Conservation (phyloP, 1,284 basidiomycete genomes). For the Melampsora americana region DNA sequence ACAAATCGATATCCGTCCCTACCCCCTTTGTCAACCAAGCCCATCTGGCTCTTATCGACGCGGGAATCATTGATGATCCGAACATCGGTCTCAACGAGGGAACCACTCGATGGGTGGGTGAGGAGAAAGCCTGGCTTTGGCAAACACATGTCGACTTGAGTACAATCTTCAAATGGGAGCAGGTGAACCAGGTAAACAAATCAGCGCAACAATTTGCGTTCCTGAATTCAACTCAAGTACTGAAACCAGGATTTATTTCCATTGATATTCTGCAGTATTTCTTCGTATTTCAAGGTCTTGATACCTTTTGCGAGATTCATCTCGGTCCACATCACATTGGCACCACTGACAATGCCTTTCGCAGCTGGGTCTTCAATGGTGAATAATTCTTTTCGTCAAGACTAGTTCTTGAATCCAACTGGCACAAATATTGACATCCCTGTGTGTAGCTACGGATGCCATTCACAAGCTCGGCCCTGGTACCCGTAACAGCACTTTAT, state of each 20-base stretch:
- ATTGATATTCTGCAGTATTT: constrained; percentile 20
- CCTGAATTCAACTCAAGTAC: not conserved
- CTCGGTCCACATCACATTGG: constrained; percentile 14
- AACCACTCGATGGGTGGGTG: constrained; percentile 39
- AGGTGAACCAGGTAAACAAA: constrained; percentile 22
- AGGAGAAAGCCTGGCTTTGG: constrained; percentile 41
- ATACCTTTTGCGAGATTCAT: constrained; percentile 43
- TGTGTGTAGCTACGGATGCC: constrained; percentile 20
- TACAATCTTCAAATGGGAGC: constrained; percentile 3
- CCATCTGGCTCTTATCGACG: constrained; percentile 49
- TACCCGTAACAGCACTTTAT: not conserved
- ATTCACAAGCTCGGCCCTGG: constrained; percentile 4
- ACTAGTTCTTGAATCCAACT: not conserved
- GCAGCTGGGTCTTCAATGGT: constrained; percentile 43
- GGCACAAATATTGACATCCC: not conserved
- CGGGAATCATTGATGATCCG: constrained; percentile 48
- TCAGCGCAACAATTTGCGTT: not conserved
- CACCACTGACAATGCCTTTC: constrained; percentile 35
- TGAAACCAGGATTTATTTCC: not conserved
- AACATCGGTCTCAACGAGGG: constrained; percentile 44
- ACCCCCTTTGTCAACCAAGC: constrained; percentile 48
- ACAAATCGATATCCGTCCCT: constrained; percentile 47
- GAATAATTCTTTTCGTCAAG: not conserved
- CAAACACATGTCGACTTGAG: constrained; percentile 12
- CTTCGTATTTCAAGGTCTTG: constrained; percentile 38